Conservation (phyloP, 768 basidiomycete genomes). For the Holtermannia corniformis region DNA sequence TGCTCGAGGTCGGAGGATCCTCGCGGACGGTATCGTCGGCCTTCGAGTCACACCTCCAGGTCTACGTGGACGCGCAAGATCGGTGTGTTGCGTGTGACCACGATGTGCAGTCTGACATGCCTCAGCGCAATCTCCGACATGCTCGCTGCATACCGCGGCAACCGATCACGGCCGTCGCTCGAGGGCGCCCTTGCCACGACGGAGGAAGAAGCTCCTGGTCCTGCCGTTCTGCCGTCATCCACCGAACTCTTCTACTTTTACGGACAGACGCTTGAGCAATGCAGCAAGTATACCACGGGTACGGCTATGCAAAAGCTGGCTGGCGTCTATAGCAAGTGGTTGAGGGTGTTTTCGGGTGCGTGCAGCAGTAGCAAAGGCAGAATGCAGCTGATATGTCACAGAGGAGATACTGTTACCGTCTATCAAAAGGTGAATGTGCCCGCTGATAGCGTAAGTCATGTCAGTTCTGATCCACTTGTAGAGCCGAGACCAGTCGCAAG, state of each 20-base stretch:
- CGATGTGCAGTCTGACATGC: neutral
- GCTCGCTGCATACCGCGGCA: constrained; percentile 66
- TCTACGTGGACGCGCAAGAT: constrained; percentile 95
- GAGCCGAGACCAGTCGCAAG: constrained; percentile 46
- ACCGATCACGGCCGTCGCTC: constrained; percentile 57
- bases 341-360: constrained; percentile 81
- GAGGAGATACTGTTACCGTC: constrained; percentile 77
- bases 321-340: constrained; percentile 82
- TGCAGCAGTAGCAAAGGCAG: constrained; percentile 8
- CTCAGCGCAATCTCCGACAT: constrained; percentile 77
- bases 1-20: constrained; percentile 13
- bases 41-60: constrained; percentile 82
- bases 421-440: constrained; percentile 61
- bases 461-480: neutral
- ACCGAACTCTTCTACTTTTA: constrained; percentile 98
- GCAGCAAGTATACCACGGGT: constrained; percentile 78
- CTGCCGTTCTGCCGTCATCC: constrained; percentile 73
- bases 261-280: constrained; percentile 86
- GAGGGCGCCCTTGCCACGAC: constrained; percentile 46
- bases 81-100: constrained; percentile 50
- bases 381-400: constrained; percentile 31
- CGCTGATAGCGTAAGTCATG: too few species aligned
- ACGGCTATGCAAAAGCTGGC: constrained; percentile 73
- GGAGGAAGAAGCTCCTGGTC: constrained; percentile 48
- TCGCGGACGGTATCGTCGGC: constrained; percentile 68